Base-by-base conservation (phyloP, 2,329 filamentous ascomycete genomes). In the Diaporthe velutina region DNA sequence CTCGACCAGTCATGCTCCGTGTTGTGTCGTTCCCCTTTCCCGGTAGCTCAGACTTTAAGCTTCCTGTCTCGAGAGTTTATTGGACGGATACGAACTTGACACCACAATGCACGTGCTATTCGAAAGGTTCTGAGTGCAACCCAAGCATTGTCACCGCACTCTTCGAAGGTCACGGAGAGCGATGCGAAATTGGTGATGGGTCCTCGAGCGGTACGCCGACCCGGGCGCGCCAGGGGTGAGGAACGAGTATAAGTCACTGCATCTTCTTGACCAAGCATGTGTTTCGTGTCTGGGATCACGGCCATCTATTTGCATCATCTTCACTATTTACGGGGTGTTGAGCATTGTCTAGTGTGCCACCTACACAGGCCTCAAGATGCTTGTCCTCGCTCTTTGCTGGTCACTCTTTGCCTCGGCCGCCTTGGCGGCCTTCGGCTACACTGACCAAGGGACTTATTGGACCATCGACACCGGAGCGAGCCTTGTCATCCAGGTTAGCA, bases 391-490 rank as follows among this genome's bases (percentile, higher is more conserved):
- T 5, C 70, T 80, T 28, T 64, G 82, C 25, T 79, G 76, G 50
- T 74, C 79, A n/a, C 74, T 80, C 55, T 79, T 78, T 64, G 78
- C 76, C 77, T 81, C 79, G 15, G 77, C 75, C 50, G 83, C 80
- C 30, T 79, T 81, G 5, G 84, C 84, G 45, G 82, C 80, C 9
- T 85, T 82, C 79, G 84, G 84, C 33, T 86, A 82, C 76, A 82
- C 80, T 1, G 84, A 86, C 33, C 79, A 82, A 68, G 82, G 80
- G 33, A 81, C 78, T 48, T 83, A 84, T 74, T 85, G 84, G 75
- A 81, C 83, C n/a, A 83, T 85, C 50, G 84, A 81, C 74, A 80
- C 79, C 25, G 81, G 82, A 0, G 76, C 81, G 5, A 77, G 78
- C 15, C 78, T 84, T 9, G 79, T 83, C 42, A 82, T 83, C 75